These are phyloP conservation scores for Boletus calvinii DNA, from an alignment of 1,284 basidiomycete species.

Conservation along the genomic window DNA sequence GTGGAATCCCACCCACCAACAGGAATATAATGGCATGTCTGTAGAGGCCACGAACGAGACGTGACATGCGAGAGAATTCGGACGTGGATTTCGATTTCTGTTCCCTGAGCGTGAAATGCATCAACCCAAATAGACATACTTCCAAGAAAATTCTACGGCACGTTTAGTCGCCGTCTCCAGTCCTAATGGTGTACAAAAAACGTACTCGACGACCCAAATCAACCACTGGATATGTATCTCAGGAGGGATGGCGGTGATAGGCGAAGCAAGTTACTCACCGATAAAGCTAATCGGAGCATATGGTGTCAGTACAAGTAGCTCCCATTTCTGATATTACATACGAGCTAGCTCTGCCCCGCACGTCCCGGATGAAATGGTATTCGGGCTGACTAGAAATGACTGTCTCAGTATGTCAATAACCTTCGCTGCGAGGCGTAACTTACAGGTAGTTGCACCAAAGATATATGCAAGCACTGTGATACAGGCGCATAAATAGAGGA, in stretches of 20 bases:
- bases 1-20: neutral
- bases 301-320: neutral
- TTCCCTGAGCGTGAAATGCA: neutral
- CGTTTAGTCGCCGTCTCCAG: neutral
- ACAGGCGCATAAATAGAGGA: neutral
- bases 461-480: neutral
- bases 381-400: neutral
- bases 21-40: slow-evolving; percentile 2
- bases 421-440: neutral
- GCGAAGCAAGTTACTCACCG: neutral
- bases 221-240: slow-evolving; percentile 1
- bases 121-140: neutral
- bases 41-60: neutral
- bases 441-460: neutral
- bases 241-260: neutral
- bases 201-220: slow-evolving; percentile 1
- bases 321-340: neutral
- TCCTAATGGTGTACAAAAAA: neutral
- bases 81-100: neutral
- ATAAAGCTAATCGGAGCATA: neutral
- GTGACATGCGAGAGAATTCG: neutral
- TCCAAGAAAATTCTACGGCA: neutral
- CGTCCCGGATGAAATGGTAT: no score
- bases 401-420: neutral
- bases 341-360: neutral